Evolutionary conservation across 768 basidiomycete species (phyloP), one percentile per base, ranked within the genome.

Genomic region (Naganishia friedmannii): DNA sequence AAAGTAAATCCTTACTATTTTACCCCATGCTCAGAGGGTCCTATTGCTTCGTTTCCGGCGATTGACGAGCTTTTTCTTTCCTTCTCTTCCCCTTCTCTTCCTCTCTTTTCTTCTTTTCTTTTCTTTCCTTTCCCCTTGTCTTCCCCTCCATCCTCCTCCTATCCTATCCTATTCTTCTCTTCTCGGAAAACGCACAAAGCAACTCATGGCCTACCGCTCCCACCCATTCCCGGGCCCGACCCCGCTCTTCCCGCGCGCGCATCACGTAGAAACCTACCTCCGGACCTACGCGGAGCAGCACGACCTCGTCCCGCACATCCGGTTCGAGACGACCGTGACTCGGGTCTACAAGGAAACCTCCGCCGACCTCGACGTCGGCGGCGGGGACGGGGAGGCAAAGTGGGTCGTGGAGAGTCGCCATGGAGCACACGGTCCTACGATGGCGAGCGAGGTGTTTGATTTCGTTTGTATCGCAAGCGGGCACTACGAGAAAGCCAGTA

Each of bases 241-340:
- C 9, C 67, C 73, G 1, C 63, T 73, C 28, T 77, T 80, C 45
- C 77, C 79, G 5, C 70, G 53, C 13, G 70, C 70, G 15, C 46
- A 56, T 5, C 32, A 58, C 28, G 89, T 93, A 0, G 85, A 86
- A 51, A 73, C 83, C n/a, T 95, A 95, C 78, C 83, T 94, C 12
- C 82, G 87, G 57, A 81, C 83, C 3, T 96, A 88, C 76, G 85
- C 90, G 0, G 76, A 83, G 3, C 84, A 85, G 60, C 92, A 89
- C 76, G 75, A 85, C 28, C 83, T 96, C 26, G 74, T 77, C 2
- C 82, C 83, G n/a, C 83, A 88, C 74, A 88, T 94, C 69, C 84
- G 82, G 4, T 84, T 93, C 74, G 83, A 84, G n/a, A 85, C 86
- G 2, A 78, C 82, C 0, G 90, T 95, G 23, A 77, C 70, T 17